These are phyloP conservation scores for Trametes cingulata DNA, from an alignment of 768 basidiomycete genomes.

Conservation along the genomic window DNA sequence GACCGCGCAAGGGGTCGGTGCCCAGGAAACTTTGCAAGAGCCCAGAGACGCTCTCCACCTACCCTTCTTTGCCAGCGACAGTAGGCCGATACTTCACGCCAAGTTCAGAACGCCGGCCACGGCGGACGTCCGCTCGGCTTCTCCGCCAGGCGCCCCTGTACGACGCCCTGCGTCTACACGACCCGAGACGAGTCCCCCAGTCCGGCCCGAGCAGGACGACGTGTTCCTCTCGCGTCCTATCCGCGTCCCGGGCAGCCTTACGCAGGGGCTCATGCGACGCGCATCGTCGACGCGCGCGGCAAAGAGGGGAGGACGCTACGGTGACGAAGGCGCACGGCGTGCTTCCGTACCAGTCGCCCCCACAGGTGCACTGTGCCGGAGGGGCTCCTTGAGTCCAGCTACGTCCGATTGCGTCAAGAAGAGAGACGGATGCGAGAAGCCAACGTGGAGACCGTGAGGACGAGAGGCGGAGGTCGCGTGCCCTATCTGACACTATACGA, in stretches of 20 bases:
- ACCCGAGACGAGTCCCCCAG: background rate
- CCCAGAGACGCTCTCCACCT: too few relatives aligned
- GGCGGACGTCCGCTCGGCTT: background rate
- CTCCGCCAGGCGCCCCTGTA: background rate
- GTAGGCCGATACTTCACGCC: too few relatives aligned
- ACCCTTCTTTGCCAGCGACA: too few relatives aligned
- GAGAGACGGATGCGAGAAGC: too few relatives aligned
- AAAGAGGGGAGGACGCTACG: background rate
- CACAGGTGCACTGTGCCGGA: too few relatives aligned
- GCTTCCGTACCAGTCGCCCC: background rate
- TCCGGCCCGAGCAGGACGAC: background rate
- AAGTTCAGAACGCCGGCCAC: background rate
- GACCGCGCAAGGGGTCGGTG: background rate
- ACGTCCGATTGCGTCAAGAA: too few relatives aligned
- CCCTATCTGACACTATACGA: too few relatives aligned
- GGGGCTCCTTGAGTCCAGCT: too few relatives aligned
- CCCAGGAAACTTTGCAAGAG: background rate
- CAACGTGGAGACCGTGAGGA: too few relatives aligned
- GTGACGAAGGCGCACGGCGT: too few relatives aligned
- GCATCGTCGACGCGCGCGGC: background rate
- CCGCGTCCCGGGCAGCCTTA: slow-evolving; percentile 8
- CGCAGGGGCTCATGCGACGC: background rate
- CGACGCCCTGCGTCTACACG: background rate
- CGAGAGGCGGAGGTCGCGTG: too few relatives aligned
- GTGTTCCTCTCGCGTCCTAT: slow-evolving; percentile 7